phyloP scores from a whole-genome alignment of 805 yeast species.

The Vanderwaltozyma tropicalis region DNA sequence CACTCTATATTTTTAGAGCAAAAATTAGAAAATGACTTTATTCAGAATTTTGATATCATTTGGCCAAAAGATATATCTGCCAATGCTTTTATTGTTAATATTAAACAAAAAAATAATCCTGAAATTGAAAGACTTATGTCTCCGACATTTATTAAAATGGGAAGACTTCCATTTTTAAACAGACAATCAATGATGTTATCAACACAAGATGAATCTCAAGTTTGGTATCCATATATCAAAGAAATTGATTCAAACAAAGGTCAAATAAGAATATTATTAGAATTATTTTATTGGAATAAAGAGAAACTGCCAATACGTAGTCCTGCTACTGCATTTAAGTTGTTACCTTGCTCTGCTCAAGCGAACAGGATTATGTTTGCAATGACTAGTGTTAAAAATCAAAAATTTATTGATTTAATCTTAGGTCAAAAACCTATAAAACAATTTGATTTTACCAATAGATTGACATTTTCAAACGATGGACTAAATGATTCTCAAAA shows the following conservation, averaged over 20 bases:
- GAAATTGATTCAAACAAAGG: conserved; percentile 30
- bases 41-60: conserved; percentile 39
- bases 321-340: conserved; percentile 29
- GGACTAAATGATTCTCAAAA: conserved; percentile 50
- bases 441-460: conserved; percentile 48
- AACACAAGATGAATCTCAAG: conserved; percentile 37
- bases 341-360: conserved; percentile 55
- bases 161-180: conserved; percentile 48
- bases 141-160: conserved; percentile 42
- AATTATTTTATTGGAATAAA: conserved; percentile 50
- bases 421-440: conserved; percentile 45
- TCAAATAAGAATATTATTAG: conserved; percentile 33
- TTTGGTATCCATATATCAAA: conserved; percentile 53
- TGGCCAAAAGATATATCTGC: conserved; percentile 43
- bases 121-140: conserved; percentile 41
- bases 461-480: conserved; percentile 39
- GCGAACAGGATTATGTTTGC: conserved; percentile 55
- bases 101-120: conserved; percentile 15
- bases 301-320: conserved; percentile 35
- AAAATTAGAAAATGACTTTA: conserved; percentile 36
- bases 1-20: conserved; percentile 57
- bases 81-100: conserved; percentile 17
- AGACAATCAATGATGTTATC: conserved; percentile 49
- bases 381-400: conserved; percentile 48
- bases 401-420: conserved; percentile 41